These are phyloP conservation scores for Colletotrichum sp. DNA, from an alignment of 2,329 filamentous ascomycete genomes.

Conservation along the genomic window DNA sequence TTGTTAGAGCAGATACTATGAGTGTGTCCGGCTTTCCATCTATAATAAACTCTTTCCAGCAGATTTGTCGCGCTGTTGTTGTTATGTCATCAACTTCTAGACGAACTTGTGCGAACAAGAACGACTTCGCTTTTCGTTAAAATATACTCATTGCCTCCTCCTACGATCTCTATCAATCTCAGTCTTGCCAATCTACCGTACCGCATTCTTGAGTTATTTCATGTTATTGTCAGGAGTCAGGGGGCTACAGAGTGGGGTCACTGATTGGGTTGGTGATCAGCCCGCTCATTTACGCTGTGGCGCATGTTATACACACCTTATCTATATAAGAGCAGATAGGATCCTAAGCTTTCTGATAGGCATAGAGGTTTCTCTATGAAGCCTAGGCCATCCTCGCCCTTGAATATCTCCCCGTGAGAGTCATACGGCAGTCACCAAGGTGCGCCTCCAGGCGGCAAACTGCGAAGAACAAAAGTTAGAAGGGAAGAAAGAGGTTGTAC, in stretches of 20 bases:
- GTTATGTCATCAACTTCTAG: neutral
- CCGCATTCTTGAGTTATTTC: neutral
- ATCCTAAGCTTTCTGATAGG: no score
- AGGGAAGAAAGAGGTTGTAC: no score
- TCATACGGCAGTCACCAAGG: no score
- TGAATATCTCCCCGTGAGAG: no score
- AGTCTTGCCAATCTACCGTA: neutral
- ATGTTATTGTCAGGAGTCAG: neutral
- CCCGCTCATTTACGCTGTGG: neutral
- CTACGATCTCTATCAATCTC: neutral
- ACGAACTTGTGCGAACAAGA: neutral
- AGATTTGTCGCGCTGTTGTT: neutral
- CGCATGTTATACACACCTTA: neutral
- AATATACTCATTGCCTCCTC: neutral
- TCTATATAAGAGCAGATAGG: no score
- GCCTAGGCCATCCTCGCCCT: no score
- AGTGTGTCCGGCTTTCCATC: neutral
- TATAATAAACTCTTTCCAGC: neutral
- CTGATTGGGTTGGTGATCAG: neutral
- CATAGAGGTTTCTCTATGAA: no score
- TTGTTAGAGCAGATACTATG: fast-evolving
- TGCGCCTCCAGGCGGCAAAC: no score
- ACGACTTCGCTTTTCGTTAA: neutral
- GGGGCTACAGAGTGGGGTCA: neutral
- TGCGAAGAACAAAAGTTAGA: no score